These are phyloP conservation scores for Cutaneotrichosporon cavernicola DNA, from an alignment of 1,284 basidiomycete genomes.

Conservation along the genomic window DNA sequence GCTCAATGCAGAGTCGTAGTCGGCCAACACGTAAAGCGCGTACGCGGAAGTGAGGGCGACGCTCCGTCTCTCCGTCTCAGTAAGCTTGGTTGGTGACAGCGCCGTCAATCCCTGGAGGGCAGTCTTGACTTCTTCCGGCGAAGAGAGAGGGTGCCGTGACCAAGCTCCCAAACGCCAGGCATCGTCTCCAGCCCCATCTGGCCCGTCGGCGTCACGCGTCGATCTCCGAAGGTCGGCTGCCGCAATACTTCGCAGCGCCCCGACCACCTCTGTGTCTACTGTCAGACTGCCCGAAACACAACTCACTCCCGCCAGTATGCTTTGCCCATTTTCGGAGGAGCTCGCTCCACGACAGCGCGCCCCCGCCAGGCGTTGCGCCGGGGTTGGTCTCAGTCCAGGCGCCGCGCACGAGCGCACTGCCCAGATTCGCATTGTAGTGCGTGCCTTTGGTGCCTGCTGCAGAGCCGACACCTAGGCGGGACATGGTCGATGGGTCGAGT, in stretches of 20 bases:
- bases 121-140: conserved; percentile 12
- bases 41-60: conserved; percentile 65
- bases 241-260: neutral
- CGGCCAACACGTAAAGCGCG: conserved; percentile 70
- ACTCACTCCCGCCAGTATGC: conserved; percentile 62
- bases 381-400: conserved; percentile 56
- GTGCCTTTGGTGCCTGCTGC: conserved; percentile 35
- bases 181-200: neutral
- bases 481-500: conserved; percentile 8
- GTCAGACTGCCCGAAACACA: too few species aligned
- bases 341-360: conserved; percentile 69
- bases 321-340: conserved; percentile 85
- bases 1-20: conserved; percentile 63
- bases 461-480: conserved; percentile 4
- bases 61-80: conserved; percentile 36
- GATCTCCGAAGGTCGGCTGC: conserved; percentile 22
- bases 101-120: neutral
- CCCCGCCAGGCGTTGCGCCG: conserved; percentile 63
- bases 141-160: neutral
- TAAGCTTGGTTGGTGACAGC: conserved; percentile 11
- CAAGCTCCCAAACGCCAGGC: neutral
- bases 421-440: conserved; percentile 46
- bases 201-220: neutral
- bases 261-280: neutral
- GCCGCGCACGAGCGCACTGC: conserved; percentile 46